Percentiles rank a stretch among this genome's conserved stretches.
Conservation (phyloP, 179 eudicot species). For the Amaranthus tricolor region DNA sequence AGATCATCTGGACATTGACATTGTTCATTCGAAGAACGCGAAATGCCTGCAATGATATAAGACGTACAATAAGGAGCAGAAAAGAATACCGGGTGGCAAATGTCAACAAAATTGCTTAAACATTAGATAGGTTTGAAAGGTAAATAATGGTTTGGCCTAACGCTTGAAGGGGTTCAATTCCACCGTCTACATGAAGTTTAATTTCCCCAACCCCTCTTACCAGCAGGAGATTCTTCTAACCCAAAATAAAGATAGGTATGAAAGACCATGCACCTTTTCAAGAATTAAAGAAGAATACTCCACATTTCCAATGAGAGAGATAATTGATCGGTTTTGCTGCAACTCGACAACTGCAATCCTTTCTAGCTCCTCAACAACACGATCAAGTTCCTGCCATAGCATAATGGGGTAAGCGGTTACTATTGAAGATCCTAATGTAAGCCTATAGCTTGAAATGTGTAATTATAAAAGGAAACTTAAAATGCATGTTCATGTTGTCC, state of each 20-base stretch:
- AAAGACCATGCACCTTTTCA: constrained; percentile 55
- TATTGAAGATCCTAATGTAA: not conserved
- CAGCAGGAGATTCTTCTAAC: too few species aligned
- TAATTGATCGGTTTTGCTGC: constrained; percentile 80
- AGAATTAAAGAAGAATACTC: constrained; percentile 83
- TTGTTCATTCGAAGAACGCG: constrained; percentile 65
- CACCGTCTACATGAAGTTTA: too few species aligned
- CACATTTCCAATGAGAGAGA: constrained; percentile 91
- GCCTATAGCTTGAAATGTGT: not conserved
- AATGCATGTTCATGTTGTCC: not conserved
- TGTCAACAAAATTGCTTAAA: too few species aligned
- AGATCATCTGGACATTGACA: constrained; percentile 95
- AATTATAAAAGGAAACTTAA: not conserved
- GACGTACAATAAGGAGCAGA: not conserved
- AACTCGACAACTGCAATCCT: constrained; percentile 86
- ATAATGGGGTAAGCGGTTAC: constrained; percentile 9
- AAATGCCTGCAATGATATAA: constrained; percentile 56
- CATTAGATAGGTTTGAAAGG: too few species aligned
- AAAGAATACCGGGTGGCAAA: not conserved
- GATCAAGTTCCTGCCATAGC: constrained; percentile 72
- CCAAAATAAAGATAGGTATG: not conserved
- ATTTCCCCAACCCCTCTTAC: too few species aligned
- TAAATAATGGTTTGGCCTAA: too few species aligned
- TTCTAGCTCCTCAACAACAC: constrained; percentile 83
- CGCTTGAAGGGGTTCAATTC: too few species aligned